Conservation (phyloP, 441 rosid species). For the Croton laevigatus region DNA sequence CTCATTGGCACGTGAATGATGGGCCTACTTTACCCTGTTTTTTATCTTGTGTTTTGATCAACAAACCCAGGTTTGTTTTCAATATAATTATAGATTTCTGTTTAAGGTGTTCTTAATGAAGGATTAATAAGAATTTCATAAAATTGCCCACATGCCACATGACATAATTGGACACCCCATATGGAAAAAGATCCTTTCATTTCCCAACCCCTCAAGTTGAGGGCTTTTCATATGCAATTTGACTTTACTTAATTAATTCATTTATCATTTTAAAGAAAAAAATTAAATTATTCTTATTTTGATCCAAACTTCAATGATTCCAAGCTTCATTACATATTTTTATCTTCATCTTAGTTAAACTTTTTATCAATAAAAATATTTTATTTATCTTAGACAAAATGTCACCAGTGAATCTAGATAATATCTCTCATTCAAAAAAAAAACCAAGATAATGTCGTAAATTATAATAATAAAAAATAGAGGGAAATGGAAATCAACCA, state of each 20-base stretch:
- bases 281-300: neutral
- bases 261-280: slow-evolving; percentile 6
- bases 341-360: too few relatives aligned
- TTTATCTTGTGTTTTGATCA: neutral
- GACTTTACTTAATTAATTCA: slow-evolving; percentile 17
- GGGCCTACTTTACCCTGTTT: slow-evolving; percentile 7
- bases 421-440: too few relatives aligned
- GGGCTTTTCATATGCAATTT: slow-evolving; percentile 20
- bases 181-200: slow-evolving; percentile 39
- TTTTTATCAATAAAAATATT: too few relatives aligned
- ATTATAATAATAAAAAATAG: too few relatives aligned
- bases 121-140: slow-evolving; percentile 13
- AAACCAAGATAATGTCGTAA: too few relatives aligned
- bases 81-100: neutral
- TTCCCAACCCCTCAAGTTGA: slow-evolving; percentile 25
- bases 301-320: neutral
- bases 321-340: too few relatives aligned
- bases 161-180: slow-evolving; percentile 44
- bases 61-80: neutral
- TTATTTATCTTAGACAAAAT: too few relatives aligned
- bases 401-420: too few relatives aligned
- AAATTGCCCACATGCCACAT: slow-evolving; percentile 43
- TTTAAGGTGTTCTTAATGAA: neutral
- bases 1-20: slow-evolving; percentile 19
- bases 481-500: too few relatives aligned